Base-by-base conservation (phyloP, 805 yeast species). In the Zygosaccharomyces bisporus region DNA sequence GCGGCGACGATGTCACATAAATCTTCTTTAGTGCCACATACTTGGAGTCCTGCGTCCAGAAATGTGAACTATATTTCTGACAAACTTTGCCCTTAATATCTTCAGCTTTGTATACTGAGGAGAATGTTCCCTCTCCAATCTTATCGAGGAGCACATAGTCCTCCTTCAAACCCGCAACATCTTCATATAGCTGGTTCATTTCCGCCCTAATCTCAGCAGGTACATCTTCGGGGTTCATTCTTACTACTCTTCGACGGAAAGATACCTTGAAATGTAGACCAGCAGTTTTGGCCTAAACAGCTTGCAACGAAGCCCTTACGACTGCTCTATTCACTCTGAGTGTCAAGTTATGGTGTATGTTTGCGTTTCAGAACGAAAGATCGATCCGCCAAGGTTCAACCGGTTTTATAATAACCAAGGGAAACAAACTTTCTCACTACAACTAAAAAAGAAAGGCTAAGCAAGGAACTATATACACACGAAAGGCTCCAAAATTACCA, bases 1-100 rank as follows among this genome's bases (percentile, higher is more conserved):
- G 82, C 0, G 98, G 97, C 6, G 97, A 88, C 1, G 96, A 86
- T 0, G 99, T 93, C 16, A 90, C 98, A 63, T 91, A 90, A 37
- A 93, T 88, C 57, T 93, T 79, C 62, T 93, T 93, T 53, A 93
- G 71, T 1, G 99, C 99, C 45, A 93, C 98, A 41, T 61, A 67
- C 25, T 59, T 57, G 27, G 58, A 47, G 61, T 71, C 51, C 64
- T 70, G 46, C 6, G 56, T 44, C 67, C 67, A 63, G 44, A 61
- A 61, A 45, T 63, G 68, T 6, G 56, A 51, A 32, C 50, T 45
- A 43, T 51, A 58, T 34, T 52, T 56, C 34, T 47, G 46, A 14
- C 63, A 51, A 27, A 60, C 52, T 35, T 58, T 66, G 2, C 67
- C 68, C 53, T 61, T 61, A n/a, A 66, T 36, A 44, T 68, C 69